phyloP scores from a whole-genome alignment of 768 basidiomycete genomes.

The Collybia mongolica region DNA sequence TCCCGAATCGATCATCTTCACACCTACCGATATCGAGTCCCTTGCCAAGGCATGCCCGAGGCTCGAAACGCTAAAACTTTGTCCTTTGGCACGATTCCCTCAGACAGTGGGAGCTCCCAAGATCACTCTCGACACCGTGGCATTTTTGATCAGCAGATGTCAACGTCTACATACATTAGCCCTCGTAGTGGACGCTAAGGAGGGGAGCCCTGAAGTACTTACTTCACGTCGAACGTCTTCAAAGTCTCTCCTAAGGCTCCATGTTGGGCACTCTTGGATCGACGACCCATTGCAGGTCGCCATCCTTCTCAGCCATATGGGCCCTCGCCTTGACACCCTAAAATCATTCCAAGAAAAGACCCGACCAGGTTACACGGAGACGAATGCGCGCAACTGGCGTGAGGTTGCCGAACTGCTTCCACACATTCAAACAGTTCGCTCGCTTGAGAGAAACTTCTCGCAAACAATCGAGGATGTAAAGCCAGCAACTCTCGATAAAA shows the following conservation, averaged over 20 bases:
- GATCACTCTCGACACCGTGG: slow-evolving; percentile 63
- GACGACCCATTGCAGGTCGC: slow-evolving; percentile 67
- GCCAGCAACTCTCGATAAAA: slow-evolving; percentile 42
- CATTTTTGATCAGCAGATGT: slow-evolving; percentile 57
- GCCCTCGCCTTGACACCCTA: slow-evolving; percentile 65
- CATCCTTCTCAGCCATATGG: slow-evolving; percentile 74
- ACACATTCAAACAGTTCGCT: slow-evolving; percentile 66
- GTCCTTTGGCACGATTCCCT: slow-evolving; percentile 68
- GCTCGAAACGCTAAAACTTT: slow-evolving; percentile 66
- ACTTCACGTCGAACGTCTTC: slow-evolving; percentile 52
- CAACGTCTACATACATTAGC: slow-evolving; percentile 62
- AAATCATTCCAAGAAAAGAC: slow-evolving; percentile 82
- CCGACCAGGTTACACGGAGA: slow-evolving; percentile 66
- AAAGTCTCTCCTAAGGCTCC: slow-evolving; percentile 63
- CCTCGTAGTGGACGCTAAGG: slow-evolving; percentile 60
- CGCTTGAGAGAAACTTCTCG: slow-evolving; percentile 53
- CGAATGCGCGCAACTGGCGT: slow-evolving; percentile 69
- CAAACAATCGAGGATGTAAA: slow-evolving; percentile 14
- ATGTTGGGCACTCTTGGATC: slow-evolving; percentile 76
- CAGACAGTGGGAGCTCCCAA: slow-evolving; percentile 47
- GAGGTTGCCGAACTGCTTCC: slow-evolving; percentile 66
- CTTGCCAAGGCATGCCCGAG: slow-evolving; percentile 64
- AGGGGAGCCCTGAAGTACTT: slow-evolving; percentile 44
- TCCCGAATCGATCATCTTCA: slow-evolving; percentile 71
- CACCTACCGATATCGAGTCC: slow-evolving; percentile 55